A percentile compares a stretch with the other conserved stretches of the same genome.
phyloP scores from a whole-genome alignment of 1,284 basidiomycete species.

The Wallemia hederae region DNA sequence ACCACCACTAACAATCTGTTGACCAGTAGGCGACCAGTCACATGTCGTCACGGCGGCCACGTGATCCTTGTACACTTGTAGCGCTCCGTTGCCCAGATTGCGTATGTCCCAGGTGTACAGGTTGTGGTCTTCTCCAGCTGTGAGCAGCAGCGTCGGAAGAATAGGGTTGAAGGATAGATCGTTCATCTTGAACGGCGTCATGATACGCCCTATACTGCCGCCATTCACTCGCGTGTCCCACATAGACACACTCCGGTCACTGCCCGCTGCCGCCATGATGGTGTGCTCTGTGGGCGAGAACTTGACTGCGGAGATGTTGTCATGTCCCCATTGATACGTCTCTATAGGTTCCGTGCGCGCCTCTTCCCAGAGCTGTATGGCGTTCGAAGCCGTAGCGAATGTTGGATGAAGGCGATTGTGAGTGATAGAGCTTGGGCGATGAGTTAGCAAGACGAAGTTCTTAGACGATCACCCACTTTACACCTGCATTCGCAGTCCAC shows the following conservation, averaged over 20 bases:
- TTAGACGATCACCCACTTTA: conserved; percentile 31
- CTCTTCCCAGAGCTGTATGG: conserved; percentile 93
- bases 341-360: conserved; percentile 28
- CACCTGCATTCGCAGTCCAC: conserved; percentile 40
- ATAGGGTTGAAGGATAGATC: conserved; percentile 83
- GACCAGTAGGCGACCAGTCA: conserved; percentile 83
- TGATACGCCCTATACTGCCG: not conserved
- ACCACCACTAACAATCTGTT: conserved; percentile 78
- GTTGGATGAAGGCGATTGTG: conserved; percentile 63
- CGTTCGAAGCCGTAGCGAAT: conserved; percentile 78
- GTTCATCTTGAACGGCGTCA: conserved; percentile 24
- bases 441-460: not conserved
- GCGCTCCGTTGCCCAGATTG: conserved; percentile 38
- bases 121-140: conserved; percentile 94
- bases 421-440: conserved; percentile 42
- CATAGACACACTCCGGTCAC: conserved; percentile 76
- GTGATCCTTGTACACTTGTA: conserved; percentile 89
- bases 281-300: conserved; percentile 87
- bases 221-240: conserved; percentile 14
- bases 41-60: conserved; percentile 82
- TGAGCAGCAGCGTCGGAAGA: conserved; percentile 62
- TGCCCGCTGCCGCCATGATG: conserved; percentile 72
- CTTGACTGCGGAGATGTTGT: conserved; percentile 48
- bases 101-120: conserved; percentile 94
- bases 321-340: conserved; percentile 6